phyloP scores from a whole-genome alignment of 129 eudicot species.

The Flaveria brownii region DNA sequence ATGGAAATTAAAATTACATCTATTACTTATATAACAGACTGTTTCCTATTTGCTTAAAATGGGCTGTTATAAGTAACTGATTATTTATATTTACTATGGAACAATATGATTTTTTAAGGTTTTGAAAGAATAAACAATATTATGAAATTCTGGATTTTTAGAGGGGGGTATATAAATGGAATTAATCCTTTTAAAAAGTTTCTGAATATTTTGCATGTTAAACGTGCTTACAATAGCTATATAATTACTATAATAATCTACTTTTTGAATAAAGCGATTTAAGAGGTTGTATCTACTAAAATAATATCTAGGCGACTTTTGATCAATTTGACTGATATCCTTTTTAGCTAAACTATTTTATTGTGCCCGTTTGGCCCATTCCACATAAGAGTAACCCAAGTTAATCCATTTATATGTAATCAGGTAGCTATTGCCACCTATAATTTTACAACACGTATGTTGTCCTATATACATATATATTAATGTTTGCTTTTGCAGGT shows the following conservation, averaged over 20 bases:
- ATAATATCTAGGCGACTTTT: not conserved
- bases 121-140: not conserved
- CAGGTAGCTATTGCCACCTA: too few relatives aligned
- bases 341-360: not conserved
- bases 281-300: not conserved
- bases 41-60: not conserved
- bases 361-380: not conserved
- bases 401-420: not conserved
- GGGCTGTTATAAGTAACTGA: not conserved
- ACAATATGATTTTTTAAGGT: not conserved
- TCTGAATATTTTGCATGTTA: not conserved
- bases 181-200: not conserved
- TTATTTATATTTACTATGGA: not conserved
- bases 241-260: slow-evolving; percentile 1
- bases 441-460: not conserved
- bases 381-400: not conserved
- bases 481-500: slow-evolving; percentile 38
- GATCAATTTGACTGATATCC: not conserved
- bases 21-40: not conserved
- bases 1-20: not conserved
- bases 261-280: not conserved
- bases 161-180: not conserved
- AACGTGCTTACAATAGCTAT: not conserved
- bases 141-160: not conserved
- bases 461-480: slow-evolving; percentile 4